These are phyloP conservation scores for Fusarium sp. DNA, from an alignment of 2,329 filamentous ascomycete species.

Conservation along the genomic window DNA sequence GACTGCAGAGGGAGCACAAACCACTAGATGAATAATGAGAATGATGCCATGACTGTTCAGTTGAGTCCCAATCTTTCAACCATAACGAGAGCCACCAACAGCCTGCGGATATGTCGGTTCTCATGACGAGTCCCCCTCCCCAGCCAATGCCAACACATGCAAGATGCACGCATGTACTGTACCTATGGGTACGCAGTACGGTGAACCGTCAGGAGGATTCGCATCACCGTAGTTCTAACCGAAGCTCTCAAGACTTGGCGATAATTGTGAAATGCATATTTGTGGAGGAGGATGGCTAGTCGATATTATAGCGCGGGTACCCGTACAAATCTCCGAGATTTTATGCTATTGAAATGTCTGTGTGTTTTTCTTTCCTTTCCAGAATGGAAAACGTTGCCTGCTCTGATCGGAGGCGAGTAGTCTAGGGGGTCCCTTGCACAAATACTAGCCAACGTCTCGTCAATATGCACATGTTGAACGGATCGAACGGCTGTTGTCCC, in stretches of 20 bases:
- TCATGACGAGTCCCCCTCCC: slow-evolving; percentile 15
- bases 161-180: slow-evolving; percentile 1
- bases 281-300: neutral
- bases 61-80: neutral
- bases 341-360: slow-evolving; percentile 9
- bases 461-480: neutral
- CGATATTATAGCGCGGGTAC: neutral
- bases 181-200: neutral
- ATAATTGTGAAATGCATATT: slow-evolving; percentile 1
- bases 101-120: neutral
- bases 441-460: neutral
- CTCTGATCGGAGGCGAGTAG: slow-evolving; percentile 15
- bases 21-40: neutral
- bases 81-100: neutral
- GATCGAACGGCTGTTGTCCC: neutral
- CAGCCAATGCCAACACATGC: slow-evolving; percentile 6
- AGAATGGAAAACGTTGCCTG: slow-evolving; percentile 14
- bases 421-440: neutral
- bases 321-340: slow-evolving; percentile 24
- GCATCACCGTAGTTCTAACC: neutral
- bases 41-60: slow-evolving; percentile 1
- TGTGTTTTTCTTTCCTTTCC: neutral
- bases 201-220: slow-evolving; percentile 14
- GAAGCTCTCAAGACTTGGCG: neutral
- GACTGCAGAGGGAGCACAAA: neutral